phyloP scores from a whole-genome alignment of 2,329 filamentous ascomycete genomes.

The Cytospora mali region DNA sequence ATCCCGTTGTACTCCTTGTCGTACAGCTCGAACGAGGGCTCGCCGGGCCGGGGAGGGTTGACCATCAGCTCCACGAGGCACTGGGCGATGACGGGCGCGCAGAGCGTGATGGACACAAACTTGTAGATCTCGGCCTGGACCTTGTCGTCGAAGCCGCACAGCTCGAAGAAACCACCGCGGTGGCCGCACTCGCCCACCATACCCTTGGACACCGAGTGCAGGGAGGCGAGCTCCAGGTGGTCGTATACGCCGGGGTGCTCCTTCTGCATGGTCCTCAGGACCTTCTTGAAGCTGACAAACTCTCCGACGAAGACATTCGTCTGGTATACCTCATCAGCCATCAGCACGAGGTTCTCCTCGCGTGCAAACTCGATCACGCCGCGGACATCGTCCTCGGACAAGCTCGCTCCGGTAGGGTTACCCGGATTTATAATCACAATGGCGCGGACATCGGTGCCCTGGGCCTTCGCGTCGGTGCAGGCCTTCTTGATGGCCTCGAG shows the following conservation, averaged over 20 bases:
- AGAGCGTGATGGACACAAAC: conserved; percentile 96
- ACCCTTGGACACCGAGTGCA: conserved; percentile 95
- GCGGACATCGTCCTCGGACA: conserved; percentile 77
- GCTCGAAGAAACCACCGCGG: conserved; percentile 96
- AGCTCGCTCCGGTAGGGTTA: conserved; percentile 90
- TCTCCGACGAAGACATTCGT: conserved; percentile 95
- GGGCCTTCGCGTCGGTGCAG: conserved; percentile 71
- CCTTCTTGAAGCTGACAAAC: conserved; percentile 94
- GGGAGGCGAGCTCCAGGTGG: conserved; percentile 81
- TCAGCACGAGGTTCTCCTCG: conserved; percentile 81
- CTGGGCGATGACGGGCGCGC: conserved; percentile 92
- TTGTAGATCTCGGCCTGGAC: conserved; percentile 97
- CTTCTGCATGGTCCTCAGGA: conserved; percentile 79
- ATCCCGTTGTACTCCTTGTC: conserved; percentile 82
- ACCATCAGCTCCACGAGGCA: conserved; percentile 98
- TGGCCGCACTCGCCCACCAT: conserved; percentile 99
- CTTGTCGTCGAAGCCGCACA: conserved; percentile 81
- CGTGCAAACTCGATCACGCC: conserved; percentile 85
- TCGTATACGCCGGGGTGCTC: conserved; percentile 77
- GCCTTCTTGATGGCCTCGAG: conserved; percentile 74
- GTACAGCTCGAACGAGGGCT: conserved; percentile 84
- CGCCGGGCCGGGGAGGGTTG: conserved; percentile 83
- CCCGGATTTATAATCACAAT: conserved; percentile 98
- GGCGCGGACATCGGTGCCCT: conserved; percentile 84
- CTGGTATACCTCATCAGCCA: conserved; percentile 98